Conservation (phyloP, 331 rosid species). For the Prunus yedoensis region DNA sequence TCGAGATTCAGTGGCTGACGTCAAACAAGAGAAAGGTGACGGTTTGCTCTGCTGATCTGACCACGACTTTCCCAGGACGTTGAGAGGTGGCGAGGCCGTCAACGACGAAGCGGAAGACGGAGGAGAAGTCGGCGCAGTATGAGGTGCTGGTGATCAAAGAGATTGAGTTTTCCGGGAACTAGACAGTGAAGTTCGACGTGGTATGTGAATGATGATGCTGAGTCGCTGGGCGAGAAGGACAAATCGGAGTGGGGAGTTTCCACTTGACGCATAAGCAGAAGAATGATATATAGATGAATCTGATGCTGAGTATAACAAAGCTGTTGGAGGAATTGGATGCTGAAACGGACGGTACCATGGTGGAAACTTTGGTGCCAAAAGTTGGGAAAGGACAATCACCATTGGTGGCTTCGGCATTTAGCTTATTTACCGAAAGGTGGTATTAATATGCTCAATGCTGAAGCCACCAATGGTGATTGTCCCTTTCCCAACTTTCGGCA, state of each 20-base stretch:
- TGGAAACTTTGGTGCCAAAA: slow-evolving; percentile 62
- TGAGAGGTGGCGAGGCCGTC: slow-evolving; percentile 54
- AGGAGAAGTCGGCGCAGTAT: slow-evolving; percentile 54
- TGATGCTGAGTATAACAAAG: slow-evolving; percentile 51
- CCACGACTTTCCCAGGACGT: slow-evolving; percentile 34
- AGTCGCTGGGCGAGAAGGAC: slow-evolving; percentile 12
- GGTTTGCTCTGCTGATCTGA: background rate
- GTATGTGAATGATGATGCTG: slow-evolving; percentile 65
- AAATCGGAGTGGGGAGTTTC: slow-evolving; percentile 68
- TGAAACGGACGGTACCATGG: slow-evolving; percentile 53
- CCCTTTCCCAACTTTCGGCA: slow-evolving; percentile 44
- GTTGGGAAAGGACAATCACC: slow-evolving; percentile 32
- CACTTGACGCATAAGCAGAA: slow-evolving; percentile 50
- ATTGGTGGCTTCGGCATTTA: slow-evolving; percentile 27
- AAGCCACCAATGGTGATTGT: slow-evolving; percentile 22
- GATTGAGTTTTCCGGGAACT: slow-evolving; percentile 37
- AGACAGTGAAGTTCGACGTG: slow-evolving; percentile 59
- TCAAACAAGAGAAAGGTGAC: slow-evolving; percentile 30
- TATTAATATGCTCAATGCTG: slow-evolving; percentile 12
- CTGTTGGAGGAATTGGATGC: slow-evolving; percentile 63
- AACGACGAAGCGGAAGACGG: slow-evolving; percentile 37
- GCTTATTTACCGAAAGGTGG: background rate
- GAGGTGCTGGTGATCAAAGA: slow-evolving; percentile 66
- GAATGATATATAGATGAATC: slow-evolving; percentile 25
- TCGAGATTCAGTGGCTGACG: slow-evolving; percentile 50